Evolutionary conservation across 352 stramenopile genomes (phyloP).

Genomic region (Globisporangium orthogonon): DNA sequence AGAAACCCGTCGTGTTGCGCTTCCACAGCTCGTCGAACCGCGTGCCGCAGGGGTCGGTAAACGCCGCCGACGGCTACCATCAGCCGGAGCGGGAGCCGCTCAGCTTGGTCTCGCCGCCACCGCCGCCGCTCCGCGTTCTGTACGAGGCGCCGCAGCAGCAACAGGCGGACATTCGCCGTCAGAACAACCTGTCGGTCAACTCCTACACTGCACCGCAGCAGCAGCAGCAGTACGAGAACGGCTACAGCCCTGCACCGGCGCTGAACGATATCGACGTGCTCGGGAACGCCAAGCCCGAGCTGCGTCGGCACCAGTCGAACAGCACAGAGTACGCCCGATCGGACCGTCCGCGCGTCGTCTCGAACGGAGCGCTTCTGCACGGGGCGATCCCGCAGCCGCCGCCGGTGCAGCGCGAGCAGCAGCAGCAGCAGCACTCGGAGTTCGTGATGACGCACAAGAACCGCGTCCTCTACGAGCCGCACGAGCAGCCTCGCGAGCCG

Average conservation of each 20-base stretch:
- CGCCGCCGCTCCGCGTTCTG: conserved; percentile 19
- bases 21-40: conserved; percentile 77
- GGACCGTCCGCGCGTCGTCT: conserved; percentile 7
- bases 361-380: conserved; percentile 7
- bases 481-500: background rate
- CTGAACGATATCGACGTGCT: conserved; percentile 20
- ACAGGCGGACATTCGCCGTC: background rate
- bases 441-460: background rate
- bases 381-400: background rate
- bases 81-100: conserved; percentile 30
- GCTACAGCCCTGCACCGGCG: background rate
- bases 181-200: conserved; percentile 1
- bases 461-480: conserved; percentile 7
- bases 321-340: background rate
- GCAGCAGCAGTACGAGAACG: conserved; percentile 1
- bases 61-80: conserved; percentile 9
- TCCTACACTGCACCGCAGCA: background rate
- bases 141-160: conserved; percentile 11
- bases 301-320: conserved; percentile 11
- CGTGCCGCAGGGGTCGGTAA: conserved; percentile 14
- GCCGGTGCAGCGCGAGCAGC: background rate
- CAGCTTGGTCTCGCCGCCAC: conserved; percentile 16
- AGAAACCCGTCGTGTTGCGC: conserved; percentile 68
- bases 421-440: background rate
- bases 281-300: conserved; percentile 18